Evolutionary conservation across 169 alveolate species (phyloP).

Genomic region (Fabrea salina): DNA sequence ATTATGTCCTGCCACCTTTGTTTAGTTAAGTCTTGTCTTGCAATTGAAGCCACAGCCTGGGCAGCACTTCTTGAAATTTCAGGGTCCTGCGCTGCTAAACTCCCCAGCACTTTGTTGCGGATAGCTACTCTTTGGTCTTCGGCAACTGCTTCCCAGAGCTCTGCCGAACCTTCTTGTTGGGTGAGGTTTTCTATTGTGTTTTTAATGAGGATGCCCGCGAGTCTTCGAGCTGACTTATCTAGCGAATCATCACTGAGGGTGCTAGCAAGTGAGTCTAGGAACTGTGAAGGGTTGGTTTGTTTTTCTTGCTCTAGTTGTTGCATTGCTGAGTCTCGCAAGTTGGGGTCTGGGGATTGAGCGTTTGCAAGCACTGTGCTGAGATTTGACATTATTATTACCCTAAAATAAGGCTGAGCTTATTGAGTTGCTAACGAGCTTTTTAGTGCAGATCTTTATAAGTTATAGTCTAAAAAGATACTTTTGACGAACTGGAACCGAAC

Average conservation of each 20-base stretch:
- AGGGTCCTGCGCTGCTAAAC: not conserved
- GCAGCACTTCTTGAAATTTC: not conserved
- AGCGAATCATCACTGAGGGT: not conserved
- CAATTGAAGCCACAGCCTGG: conserved; percentile 8
- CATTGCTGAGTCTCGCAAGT: not conserved
- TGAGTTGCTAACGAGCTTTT: too few relatives aligned
- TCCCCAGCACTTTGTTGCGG: conserved; percentile 2
- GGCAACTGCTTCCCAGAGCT: conserved; percentile 3
- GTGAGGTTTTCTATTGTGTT: conserved; percentile 6
- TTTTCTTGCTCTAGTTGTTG: not conserved
- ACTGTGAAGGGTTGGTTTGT: not conserved
- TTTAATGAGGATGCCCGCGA: conserved; percentile 10
- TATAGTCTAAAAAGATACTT: conserved; percentile 19
- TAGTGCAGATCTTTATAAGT: too few relatives aligned
- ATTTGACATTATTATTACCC: conserved; percentile 14
- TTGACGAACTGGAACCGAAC: not conserved
- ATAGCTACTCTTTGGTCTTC: not conserved
- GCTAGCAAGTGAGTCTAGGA: not conserved
- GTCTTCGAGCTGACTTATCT: not conserved
- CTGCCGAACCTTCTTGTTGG: not conserved
- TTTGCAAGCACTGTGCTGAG: not conserved
- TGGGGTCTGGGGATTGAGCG: not conserved
- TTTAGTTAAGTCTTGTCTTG: not conserved
- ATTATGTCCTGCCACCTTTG: not conserved
- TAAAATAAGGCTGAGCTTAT: not conserved